Base-by-base conservation (phyloP, 2,329 filamentous ascomycete species). In the Clarireedia monteithiana region DNA sequence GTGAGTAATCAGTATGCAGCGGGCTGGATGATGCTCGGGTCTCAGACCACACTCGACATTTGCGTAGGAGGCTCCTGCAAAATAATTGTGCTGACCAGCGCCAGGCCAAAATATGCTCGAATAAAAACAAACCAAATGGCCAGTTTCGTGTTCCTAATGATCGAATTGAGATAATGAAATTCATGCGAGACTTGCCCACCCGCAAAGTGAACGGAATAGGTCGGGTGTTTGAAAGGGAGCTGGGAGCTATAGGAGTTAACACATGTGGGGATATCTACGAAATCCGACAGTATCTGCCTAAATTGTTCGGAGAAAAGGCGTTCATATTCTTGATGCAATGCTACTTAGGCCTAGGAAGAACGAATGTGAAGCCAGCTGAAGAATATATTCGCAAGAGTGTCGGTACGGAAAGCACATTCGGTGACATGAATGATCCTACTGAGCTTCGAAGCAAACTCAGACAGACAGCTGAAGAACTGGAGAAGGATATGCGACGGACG, bases 121-220 rank as follows among this genome's bases (percentile, higher is more conserved):
- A 99, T 68, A 83, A 87, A 70, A 96, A 97, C 71, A 99, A 99
- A 68, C 94, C 94, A 0, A 95, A 99, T 64, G 94, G 94, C 0
- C 94, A 97, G 67, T 97, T 87, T 64, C 73, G 81, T 9, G 75
- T 97, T 1, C 79, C 86, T 0, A 88, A 79, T 52, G 85, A 95
- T 42, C 80, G 91, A 9, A 73, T 75, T 26, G 78, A 82, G 0
- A 90, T 99, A 58, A 84, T 97, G 80, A 74, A 78, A 0, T 97
- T 96, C 67, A 96, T 97, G 87, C 78, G 80, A 10, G 80, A 85
- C 30, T 75, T 99, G 24, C 86, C 91, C 0, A 91, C 90, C 0
- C 81, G 94, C 36, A 96, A 96, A 68, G 88, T 97, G 45, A 96
- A 96, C 62, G 94, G 94, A 1, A 82, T 99, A n/a, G 94, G 94